These are phyloP conservation scores for Diaporthe sp. DNA, from an alignment of 2,329 filamentous ascomycete species.

Conservation along the genomic window DNA sequence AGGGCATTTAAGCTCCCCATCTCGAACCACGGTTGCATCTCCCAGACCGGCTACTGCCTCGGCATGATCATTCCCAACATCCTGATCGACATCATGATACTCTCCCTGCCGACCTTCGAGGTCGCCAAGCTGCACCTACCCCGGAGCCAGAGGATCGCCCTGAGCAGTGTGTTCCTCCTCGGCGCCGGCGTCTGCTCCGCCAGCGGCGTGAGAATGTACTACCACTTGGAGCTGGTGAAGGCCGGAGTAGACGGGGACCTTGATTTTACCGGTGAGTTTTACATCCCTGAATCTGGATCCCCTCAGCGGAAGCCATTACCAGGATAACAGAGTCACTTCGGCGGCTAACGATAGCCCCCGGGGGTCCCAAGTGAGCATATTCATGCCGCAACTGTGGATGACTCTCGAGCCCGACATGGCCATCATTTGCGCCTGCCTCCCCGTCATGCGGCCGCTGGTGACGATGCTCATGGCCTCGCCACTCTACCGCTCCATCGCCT, in stretches of 20 bases:
- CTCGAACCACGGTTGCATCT: background rate
- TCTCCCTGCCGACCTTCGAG: constrained; percentile 20
- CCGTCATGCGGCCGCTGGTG: background rate
- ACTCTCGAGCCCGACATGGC: constrained; percentile 17
- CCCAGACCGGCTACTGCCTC: background rate
- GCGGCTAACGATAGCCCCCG: background rate
- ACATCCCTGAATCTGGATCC: background rate
- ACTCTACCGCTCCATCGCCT: constrained; percentile 2
- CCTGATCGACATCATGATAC: constrained; percentile 19
- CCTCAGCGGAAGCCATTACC: background rate
- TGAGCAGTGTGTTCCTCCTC: constrained; percentile 19
- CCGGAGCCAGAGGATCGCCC: background rate
- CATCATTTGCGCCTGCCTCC: constrained; percentile 17
- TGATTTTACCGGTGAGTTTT: background rate
- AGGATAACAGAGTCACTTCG: background rate
- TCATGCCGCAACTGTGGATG: background rate
- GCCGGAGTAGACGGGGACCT: background rate
- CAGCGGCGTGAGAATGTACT: constrained; percentile 13
- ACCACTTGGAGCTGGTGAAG: constrained; percentile 12
- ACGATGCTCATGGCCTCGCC: background rate
- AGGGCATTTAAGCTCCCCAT: background rate
- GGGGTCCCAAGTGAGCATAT: background rate
- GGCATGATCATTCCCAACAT: constrained; percentile 18
- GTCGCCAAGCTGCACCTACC: constrained; percentile 18
- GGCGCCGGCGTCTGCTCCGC: background rate